Conservation (phyloP, 495 filamentous ascomycete genomes). For the Lophiotrema nucula region DNA sequence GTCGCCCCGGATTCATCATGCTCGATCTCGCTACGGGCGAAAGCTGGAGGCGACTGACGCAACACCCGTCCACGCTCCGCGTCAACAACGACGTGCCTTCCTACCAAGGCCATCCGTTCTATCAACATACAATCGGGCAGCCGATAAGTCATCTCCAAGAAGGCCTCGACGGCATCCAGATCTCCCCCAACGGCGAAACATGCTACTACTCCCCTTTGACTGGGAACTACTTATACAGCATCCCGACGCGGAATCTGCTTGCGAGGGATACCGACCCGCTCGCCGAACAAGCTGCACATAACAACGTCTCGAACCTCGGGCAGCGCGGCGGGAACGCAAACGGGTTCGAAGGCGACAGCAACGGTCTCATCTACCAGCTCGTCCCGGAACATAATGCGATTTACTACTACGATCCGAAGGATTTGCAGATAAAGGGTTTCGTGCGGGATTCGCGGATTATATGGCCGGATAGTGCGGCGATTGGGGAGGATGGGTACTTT, state of each 20-base stretch:
- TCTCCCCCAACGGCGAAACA: conserved; percentile 40
- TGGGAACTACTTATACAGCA: conserved; percentile 37
- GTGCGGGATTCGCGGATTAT: conserved; percentile 41
- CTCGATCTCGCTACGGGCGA: conserved; percentile 47
- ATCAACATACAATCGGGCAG: conserved; percentile 21
- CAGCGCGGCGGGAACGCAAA: conserved; percentile 35
- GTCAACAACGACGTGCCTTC: conserved; percentile 42
- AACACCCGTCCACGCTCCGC: conserved; percentile 36
- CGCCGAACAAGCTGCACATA: conserved; percentile 26
- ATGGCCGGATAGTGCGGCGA: conserved; percentile 35
- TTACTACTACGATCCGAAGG: conserved; percentile 43
- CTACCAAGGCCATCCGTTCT: conserved; percentile 43
- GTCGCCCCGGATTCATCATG: conserved; percentile 44
- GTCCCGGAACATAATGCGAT: conserved; percentile 46
- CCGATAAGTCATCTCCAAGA: conserved; percentile 34
- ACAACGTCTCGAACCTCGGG: background rate
- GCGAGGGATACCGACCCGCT: conserved; percentile 25
- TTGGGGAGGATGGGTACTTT: conserved; percentile 35
- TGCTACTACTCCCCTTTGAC: conserved; percentile 39
- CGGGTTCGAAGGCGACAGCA: conserved; percentile 39
- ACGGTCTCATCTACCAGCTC: conserved; percentile 41
- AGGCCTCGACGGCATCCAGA: conserved; percentile 44
- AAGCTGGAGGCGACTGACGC: conserved; percentile 46
- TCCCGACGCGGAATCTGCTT: conserved; percentile 39
- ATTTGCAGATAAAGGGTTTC: conserved; percentile 38